phyloP scores from a whole-genome alignment of 176 grass and related monocot genomes.

The Lolium rigidum region DNA sequence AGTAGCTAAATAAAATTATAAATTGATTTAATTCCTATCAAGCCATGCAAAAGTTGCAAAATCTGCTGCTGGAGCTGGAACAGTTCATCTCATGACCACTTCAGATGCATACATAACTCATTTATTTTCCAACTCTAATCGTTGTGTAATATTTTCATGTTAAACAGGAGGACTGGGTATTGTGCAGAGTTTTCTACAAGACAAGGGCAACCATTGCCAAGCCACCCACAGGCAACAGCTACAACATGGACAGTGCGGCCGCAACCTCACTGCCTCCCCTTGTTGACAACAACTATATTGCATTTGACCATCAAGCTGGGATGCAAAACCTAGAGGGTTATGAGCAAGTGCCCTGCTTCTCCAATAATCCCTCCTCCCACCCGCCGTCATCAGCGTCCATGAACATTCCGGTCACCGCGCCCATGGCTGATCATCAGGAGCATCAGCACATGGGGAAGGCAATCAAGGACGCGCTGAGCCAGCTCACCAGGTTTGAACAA shows the following conservation, averaged over 20 bases:
- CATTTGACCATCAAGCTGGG: conserved; percentile 56
- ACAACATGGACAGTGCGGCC: conserved; percentile 41
- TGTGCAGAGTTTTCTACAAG: conserved; percentile 92
- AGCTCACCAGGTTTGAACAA: conserved; percentile 68
- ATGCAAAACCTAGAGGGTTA: conserved; percentile 66
- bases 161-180: conserved; percentile 88
- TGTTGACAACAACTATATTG: conserved; percentile 77
- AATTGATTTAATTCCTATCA: neutral
- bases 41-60: neutral
- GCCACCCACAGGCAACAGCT: conserved; percentile 49
- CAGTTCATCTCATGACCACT: neutral
- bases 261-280: conserved; percentile 77
- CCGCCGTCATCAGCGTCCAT: conserved; percentile 40
- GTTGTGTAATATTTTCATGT: neutral
- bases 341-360: conserved; percentile 97
- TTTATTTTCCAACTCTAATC: neutral
- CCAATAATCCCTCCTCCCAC: conserved; percentile 60
- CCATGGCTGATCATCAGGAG: conserved; percentile 49
- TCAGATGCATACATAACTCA: neutral
- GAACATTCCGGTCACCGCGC: neutral
- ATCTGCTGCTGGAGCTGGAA: neutral
- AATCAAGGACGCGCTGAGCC: conserved; percentile 58
- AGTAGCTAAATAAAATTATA: neutral
- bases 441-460: conserved; percentile 49
- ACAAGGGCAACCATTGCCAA: conserved; percentile 56